Evolutionary conservation across 495 filamentous ascomycete genomes (phyloP), one percentile per base, ranked within the genome.

Genomic region (Penicillium coprophilum): DNA sequence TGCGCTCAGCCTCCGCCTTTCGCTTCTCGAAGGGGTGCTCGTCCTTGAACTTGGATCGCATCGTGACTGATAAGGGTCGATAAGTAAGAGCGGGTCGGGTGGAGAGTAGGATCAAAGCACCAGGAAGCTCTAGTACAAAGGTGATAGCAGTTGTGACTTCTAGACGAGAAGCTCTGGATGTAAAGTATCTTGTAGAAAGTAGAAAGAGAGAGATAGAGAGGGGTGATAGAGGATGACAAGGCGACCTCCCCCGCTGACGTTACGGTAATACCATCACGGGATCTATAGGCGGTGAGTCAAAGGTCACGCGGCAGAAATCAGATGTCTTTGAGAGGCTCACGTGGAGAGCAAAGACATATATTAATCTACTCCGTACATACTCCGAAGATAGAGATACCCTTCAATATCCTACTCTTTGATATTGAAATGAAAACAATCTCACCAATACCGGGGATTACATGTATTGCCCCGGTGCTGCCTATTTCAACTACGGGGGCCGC

Each of bases 21-120:
- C 80, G 79, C 88, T 98, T 97, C 90, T 96, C 92, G 75, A 97
- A 97, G 70, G 92, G 90, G 79, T 97, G 94, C 86, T 97, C 94
- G 86, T 98, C 94, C 89, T 97, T 98, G 79, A 97, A 97, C 84
- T 97, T 97, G 72, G 88, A 91, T 67, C 91, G 86, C 92, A 96
- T 96, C 59, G 73, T 92, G 80, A 66, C 56, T 60, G 63, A 63
- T 71, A 65, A 69, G 61, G 50, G 45, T 59, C 51, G 61, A 66
- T 62, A 68, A 66, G 57, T 61, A 54, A 61, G 52, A 68, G 65
- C 62, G 60, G 61, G 61, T 64, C 58, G 39, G 55, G 55, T 59
- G 59, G 60, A 60, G 55, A 40, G 53, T 38, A 39, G 24, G 44
- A 47, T 48, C 45, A 41, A 49, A 46, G 40, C 20, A 47, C 53